phyloP scores from a whole-genome alignment of 2,329 filamentous ascomycete species.

The Aspergillus awamori region DNA sequence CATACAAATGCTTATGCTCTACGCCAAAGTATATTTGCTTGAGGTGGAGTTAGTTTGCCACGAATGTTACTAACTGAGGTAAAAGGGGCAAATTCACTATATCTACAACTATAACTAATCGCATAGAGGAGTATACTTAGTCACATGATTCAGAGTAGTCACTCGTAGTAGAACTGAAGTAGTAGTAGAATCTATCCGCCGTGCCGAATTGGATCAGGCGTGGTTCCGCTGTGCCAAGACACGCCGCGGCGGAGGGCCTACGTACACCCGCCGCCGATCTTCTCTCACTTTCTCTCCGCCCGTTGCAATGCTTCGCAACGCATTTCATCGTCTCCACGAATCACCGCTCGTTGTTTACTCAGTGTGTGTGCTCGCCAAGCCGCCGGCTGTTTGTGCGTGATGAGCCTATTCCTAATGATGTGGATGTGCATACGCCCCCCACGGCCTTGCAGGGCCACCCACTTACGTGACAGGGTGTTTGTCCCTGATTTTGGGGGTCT shows the following conservation, averaged over 20 bases:
- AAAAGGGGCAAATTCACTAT: too few species aligned
- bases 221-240: conserved; percentile 12
- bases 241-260: not conserved
- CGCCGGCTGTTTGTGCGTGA: conserved; percentile 10
- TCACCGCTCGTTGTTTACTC: not conserved
- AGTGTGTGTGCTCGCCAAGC: conserved; percentile 10
- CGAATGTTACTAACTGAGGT: too few species aligned
- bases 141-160: too few species aligned
- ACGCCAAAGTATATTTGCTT: too few species aligned
- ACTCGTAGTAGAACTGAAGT: too few species aligned
- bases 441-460: conserved; percentile 3
- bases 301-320: not conserved
- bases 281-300: not conserved
- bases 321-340: not conserved
- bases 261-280: conserved; percentile 1
- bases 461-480: not conserved
- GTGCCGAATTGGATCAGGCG: not conserved
- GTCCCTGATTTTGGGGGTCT: not conserved
- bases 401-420: conserved; percentile 11
- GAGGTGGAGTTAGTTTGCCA: too few species aligned
- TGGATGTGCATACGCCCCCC: not conserved
- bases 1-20: too few species aligned
- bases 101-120: too few species aligned
- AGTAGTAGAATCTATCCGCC: not conserved
- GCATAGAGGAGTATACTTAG: too few species aligned